Conservation (phyloP, 2,329 filamentous ascomycete species). For the Graphiopsis chlorocephala region DNA sequence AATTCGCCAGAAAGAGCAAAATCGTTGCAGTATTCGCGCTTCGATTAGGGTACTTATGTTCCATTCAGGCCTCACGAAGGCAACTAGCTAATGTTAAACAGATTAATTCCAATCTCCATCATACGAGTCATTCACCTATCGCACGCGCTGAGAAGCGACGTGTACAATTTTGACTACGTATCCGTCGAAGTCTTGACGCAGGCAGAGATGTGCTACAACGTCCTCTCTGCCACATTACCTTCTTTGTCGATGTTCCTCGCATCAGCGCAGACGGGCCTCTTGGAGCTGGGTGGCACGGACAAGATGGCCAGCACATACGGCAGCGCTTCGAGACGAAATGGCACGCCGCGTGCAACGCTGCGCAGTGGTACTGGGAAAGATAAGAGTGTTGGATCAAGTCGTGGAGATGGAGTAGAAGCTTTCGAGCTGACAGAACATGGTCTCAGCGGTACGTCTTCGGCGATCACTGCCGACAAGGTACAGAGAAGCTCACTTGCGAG, state of each 20-base stretch:
- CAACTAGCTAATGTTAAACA: not conserved
- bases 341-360: not conserved
- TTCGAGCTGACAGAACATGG: not conserved
- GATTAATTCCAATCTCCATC: not conserved
- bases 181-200: slow-evolving; percentile 10
- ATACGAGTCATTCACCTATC: not conserved
- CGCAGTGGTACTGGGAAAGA: not conserved
- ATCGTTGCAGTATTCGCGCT: not conserved
- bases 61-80: not conserved
- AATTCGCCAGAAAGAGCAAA: not conserved
- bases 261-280: not conserved
- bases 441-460: not conserved
- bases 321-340: not conserved
- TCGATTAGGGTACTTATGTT: not conserved
- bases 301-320: not conserved
- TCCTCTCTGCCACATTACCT: slow-evolving; percentile 16
- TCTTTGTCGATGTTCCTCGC: slow-evolving; percentile 15
- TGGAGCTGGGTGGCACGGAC: slow-evolving; percentile 2
- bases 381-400: not conserved
- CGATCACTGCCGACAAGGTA: not conserved
- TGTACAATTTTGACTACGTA: not conserved
- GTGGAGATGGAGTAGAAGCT: not conserved
- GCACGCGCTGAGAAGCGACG: not conserved
- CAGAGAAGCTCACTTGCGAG: not conserved
- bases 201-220: slow-evolving; percentile 12